phyloP scores from a whole-genome alignment of 2,329 filamentous ascomycete genomes.

The Biscogniauxia marginata region DNA sequence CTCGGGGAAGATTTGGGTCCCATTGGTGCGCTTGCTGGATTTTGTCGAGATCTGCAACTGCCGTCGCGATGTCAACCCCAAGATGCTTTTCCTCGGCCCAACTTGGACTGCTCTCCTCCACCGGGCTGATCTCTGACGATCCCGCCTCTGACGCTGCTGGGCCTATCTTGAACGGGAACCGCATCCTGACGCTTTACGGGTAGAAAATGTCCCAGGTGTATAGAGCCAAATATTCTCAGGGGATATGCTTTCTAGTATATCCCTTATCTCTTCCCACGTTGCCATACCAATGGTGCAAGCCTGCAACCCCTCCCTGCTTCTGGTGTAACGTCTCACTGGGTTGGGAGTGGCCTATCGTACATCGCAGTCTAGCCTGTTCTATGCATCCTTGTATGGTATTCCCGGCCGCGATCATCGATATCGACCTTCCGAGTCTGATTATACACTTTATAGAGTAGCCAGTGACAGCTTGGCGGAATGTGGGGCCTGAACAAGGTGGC shows the following conservation, averaged over 20 bases:
- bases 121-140: slow-evolving; percentile 13
- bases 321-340: not conserved
- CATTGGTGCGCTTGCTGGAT: slow-evolving; percentile 35
- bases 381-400: not conserved
- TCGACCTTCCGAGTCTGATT: slow-evolving; percentile 17
- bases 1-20: slow-evolving; percentile 35
- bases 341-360: slow-evolving; percentile 11
- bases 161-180: slow-evolving; percentile 5
- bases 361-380: not conserved
- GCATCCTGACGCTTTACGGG: slow-evolving; percentile 7
- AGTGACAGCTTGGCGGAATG: not conserved
- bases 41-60: slow-evolving; percentile 29
- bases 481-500: not conserved
- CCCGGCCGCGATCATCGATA: slow-evolving; percentile 9
- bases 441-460: slow-evolving; percentile 3
- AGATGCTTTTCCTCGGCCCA: slow-evolving; percentile 20
- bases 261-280: not conserved
- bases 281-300: not conserved
- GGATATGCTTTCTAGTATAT: not conserved
- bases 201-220: not conserved
- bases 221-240: not conserved
- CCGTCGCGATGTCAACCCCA: slow-evolving; percentile 20
- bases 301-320: too few relatives aligned
- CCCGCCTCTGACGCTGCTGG: slow-evolving; percentile 4
- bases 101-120: slow-evolving; percentile 9